A percentile compares a stretch with the other conserved stretches of the same genome.
Conservation (phyloP, 2,329 filamentous ascomycete genomes). For the Ploettnerulaceae sp. region DNA sequence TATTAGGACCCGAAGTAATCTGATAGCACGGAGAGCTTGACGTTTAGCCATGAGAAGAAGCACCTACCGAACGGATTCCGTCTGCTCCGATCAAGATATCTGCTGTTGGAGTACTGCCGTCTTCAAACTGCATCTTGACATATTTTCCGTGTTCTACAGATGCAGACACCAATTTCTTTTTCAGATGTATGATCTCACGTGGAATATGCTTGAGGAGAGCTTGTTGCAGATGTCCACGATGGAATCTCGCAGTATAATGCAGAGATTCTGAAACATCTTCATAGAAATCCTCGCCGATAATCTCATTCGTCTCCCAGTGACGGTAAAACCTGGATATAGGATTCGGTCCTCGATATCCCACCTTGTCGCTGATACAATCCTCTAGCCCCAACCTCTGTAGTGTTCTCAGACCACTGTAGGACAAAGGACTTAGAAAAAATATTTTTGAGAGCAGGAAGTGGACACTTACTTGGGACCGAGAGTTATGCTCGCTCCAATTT, state of each 20-base stretch:
- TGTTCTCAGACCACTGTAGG: conserved; percentile 31
- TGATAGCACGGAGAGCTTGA: too few species aligned
- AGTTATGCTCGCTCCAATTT: conserved; percentile 38
- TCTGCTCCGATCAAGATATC: conserved; percentile 36
- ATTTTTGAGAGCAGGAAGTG: neutral
- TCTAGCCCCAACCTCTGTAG: conserved; percentile 35
- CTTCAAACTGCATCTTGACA: conserved; percentile 31
- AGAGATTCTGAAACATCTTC: conserved; percentile 31
- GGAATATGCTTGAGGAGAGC: conserved; percentile 33
- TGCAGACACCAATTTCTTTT: conserved; percentile 28
- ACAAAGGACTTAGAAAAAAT: neutral
- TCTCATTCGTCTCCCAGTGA: conserved; percentile 38
- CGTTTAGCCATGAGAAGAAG: too few species aligned
- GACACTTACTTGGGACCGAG: conserved; percentile 34
- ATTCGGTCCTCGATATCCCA: conserved; percentile 33
- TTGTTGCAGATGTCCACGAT: conserved; percentile 36
- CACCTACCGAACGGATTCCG: conserved; percentile 36
- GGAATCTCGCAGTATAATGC: conserved; percentile 36
- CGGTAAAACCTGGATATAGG: conserved; percentile 34
- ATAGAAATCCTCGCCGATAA: conserved; percentile 33
- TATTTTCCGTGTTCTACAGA: conserved; percentile 13
- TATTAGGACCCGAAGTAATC: neutral
- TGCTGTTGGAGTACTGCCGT: conserved; percentile 29
- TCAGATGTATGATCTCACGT: conserved; percentile 31
- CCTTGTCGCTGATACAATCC: conserved; percentile 33